phyloP scores from a whole-genome alignment of 1,284 basidiomycete genomes.

The Ustilago lituana region DNA sequence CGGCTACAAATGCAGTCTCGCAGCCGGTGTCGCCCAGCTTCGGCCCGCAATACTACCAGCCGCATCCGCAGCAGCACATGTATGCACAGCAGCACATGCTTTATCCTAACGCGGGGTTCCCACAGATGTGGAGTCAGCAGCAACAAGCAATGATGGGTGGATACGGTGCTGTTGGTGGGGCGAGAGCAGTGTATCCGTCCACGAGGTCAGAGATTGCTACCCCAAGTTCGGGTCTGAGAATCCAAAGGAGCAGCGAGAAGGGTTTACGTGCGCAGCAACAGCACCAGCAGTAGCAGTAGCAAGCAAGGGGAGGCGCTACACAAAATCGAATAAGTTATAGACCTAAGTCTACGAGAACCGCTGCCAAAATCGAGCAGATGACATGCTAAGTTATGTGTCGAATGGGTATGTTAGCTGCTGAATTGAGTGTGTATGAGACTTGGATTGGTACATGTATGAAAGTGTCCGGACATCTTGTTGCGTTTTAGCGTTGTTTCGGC shows the following conservation, averaged over 20 bases:
- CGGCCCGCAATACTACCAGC: slow-evolving; percentile 4
- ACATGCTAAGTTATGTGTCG: no score
- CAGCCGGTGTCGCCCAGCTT: neutral
- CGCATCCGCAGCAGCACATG: slow-evolving; percentile 2
- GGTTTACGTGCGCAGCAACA: slow-evolving; percentile 9
- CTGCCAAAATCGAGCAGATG: no score
- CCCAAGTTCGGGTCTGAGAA: slow-evolving; percentile 4
- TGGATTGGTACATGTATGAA: no score
- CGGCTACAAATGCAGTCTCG: neutral
- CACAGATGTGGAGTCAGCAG: neutral
- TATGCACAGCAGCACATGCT: slow-evolving; percentile 11
- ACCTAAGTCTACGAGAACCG: neutral
- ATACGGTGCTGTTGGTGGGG: no score
- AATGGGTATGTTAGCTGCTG: no score
- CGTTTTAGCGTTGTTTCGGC: no score
- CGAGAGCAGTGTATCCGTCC: slow-evolving; percentile 7
- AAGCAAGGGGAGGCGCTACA: no score
- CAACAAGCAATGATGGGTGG: neutral
- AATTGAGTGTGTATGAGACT: no score
- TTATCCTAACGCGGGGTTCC: slow-evolving; percentile 6
- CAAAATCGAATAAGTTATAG: neutral
- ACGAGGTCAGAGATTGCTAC: slow-evolving; percentile 26
- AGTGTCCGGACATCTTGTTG: no score
- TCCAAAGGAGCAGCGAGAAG: slow-evolving; percentile 18
- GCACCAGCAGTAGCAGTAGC: slow-evolving; percentile 4